phyloP scores from a whole-genome alignment of 805 yeast species.

The Priceomyces fermenticarens region DNA sequence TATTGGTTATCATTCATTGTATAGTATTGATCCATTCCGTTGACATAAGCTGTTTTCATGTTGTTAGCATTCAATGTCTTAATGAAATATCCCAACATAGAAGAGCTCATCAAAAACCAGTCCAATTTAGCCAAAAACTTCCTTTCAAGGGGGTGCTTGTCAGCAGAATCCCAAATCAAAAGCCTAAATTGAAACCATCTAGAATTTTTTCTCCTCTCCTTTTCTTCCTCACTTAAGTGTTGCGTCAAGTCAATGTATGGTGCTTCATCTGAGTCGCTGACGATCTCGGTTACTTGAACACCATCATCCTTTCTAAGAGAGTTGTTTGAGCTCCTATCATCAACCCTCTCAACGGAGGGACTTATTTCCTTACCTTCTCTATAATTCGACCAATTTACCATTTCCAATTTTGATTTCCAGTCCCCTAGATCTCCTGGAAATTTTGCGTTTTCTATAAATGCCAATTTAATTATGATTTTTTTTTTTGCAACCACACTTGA shows the following conservation, averaged over 20 bases:
- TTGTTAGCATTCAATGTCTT: slow-evolving; percentile 43
- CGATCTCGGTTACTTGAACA: no score
- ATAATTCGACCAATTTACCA: no score
- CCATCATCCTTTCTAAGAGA: no score
- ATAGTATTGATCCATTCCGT: slow-evolving; percentile 46
- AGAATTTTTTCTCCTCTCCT: slow-evolving; percentile 14
- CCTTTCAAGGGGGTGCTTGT: slow-evolving; percentile 35
- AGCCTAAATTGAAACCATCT: slow-evolving; percentile 18
- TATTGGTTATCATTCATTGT: slow-evolving; percentile 40
- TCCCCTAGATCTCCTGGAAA: no score
- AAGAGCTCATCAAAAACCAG: slow-evolving; percentile 49
- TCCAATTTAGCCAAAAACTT: slow-evolving; percentile 33
- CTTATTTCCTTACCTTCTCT: no score
- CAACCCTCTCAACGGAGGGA: no score
- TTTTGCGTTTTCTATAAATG: no score
- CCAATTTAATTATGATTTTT: no score
- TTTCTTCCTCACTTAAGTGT: slow-evolving; percentile 19
- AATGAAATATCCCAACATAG: slow-evolving; percentile 52
- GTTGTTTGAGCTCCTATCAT: no score
- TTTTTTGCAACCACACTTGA: no score
- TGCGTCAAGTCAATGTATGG: slow-evolving; percentile 21
- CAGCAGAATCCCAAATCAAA: slow-evolving; percentile 37
- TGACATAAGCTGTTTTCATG: slow-evolving; percentile 44
- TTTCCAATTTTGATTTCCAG: no score
- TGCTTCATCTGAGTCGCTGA: not conserved